Evolutionary conservation across 106 monocot genomes (phyloP), one percentile per base, ranked within the genome.

Genomic region (Gastrodia elata): DNA sequence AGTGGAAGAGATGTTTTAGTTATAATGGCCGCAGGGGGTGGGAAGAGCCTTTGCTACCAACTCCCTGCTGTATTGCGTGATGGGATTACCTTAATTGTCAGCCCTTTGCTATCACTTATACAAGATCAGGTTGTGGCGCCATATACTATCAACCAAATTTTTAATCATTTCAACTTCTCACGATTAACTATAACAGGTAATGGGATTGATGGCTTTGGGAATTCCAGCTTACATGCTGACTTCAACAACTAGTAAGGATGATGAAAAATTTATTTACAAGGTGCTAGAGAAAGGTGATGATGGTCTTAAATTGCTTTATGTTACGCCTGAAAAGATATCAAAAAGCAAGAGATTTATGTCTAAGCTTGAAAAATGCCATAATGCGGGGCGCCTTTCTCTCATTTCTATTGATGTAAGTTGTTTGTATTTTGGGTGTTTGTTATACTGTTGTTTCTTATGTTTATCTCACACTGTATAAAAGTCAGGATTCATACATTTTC

Each of bases 261-360:
- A 80, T 82, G 98, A 98, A 68, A 98, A 86, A 77, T 85, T 80
- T 73, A 82, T 93, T 20, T 93, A 98, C 65, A 91, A 79, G 70
- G 78, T 84, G 30, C 93, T 98, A 73, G 98, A 98, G 65, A 98
- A 93, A 87, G 98, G 93, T 28, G 91, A 93, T 68, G 91, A 82
- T 64, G 83, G 86, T 68, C 74, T 98, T 41, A 98, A 89, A 70
- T 81, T 98, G 74, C 81, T 98, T 64, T 98, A 98, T 81, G 98
- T 98, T n/a, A 98, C 98, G 34, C 98, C 98, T 56, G 98, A 98
- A 87, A 98, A 98, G 76, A 98, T 98, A 72, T 98, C 98, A 52
- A 98, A 93, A 80, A 98, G 98, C 78, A 98, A 98, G 81, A 84
- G 98, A 46, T 98, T 98, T 78, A 90, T 98, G 91, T 98, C 98